Base-by-base conservation (phyloP, 179 eudicot species). In the Silene noctiflora region DNA sequence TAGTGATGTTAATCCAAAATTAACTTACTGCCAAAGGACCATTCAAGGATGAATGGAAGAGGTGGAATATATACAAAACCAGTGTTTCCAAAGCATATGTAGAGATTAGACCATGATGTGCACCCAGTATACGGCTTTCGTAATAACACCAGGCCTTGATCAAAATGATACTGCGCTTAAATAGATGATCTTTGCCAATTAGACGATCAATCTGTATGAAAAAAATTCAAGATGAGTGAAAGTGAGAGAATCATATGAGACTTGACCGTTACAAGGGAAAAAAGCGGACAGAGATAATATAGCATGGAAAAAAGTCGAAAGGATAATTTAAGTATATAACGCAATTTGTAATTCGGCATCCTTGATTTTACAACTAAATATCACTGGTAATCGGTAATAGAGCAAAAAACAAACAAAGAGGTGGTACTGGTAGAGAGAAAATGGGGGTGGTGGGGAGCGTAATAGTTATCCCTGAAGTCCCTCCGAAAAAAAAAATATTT, bases 111-210 rank as follows among this genome's bases (percentile, higher is more conserved):
- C 97, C 98, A 86, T 91, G 98, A 84, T 91, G 97, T 61, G 98
- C 97, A 74, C 99, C 99, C 59, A 95, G 91, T 81, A 93, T 89
- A 66, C 99, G 98, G 76, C 99, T 95, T 82, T 95, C 99, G 67
- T 95, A 93, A 70, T 88, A 95, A 79, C 99, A 95, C 99, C 99
- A 95, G 12, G 99, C 92, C 82, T 95, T 95, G 53, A 93, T 90
- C 81, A 95, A 78, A 74, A 95, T 88, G 72, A 95, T 93, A 76
- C 99, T 93, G 64, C 92, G 91, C 83, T 95, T 95, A 80, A 95
- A 93, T n/a, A 95, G 91, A 85, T 95, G 90, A 76, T 90, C 87
- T 87, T 88, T 89, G 35, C 90, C 96, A 72, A 95, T 93, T 24
- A 87, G 69, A 67, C 84, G 88, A 86, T 95, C 92, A 73, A 91